A percentile compares a stretch with the other conserved stretches of the same genome.
Conservation (phyloP, 805 yeast genomes). For the Grigorovia humatica region DNA sequence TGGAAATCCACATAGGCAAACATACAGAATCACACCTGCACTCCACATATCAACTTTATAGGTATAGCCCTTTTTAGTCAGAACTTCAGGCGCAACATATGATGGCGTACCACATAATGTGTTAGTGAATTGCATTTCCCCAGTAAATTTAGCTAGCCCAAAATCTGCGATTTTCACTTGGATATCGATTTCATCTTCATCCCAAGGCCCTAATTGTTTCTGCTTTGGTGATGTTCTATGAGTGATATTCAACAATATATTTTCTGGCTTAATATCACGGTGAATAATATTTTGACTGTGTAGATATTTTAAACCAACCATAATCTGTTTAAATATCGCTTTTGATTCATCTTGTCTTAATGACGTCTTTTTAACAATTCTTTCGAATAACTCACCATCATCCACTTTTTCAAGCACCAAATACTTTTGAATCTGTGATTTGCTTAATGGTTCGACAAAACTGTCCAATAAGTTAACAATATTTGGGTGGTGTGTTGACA, state of each 20-base stretch:
- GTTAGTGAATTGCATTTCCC: slow-evolving; percentile 62
- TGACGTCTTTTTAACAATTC: slow-evolving; percentile 56
- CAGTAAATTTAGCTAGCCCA: slow-evolving; percentile 55
- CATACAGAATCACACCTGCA: slow-evolving; percentile 66
- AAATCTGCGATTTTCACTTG: slow-evolving; percentile 74
- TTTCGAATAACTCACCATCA: slow-evolving; percentile 66
- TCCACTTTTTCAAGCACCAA: slow-evolving; percentile 63
- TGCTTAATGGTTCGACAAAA: slow-evolving; percentile 44
- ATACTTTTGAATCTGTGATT: slow-evolving; percentile 36
- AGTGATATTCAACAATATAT: slow-evolving; percentile 43
- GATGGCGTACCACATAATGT: slow-evolving; percentile 84
- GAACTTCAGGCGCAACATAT: slow-evolving; percentile 75
- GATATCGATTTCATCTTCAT: slow-evolving; percentile 46
- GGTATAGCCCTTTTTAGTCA: slow-evolving; percentile 46
- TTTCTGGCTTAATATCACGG: slow-evolving; percentile 74
- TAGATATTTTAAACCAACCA: slow-evolving; percentile 53
- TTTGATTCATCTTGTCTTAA: slow-evolving; percentile 53
- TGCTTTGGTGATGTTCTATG: slow-evolving; percentile 30
- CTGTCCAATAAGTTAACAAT: slow-evolving; percentile 55
- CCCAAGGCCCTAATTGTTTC: slow-evolving; percentile 33
- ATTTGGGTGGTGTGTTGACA: slow-evolving; percentile 58
- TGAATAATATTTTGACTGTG: slow-evolving; percentile 66
- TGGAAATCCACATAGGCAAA: slow-evolving; percentile 75
- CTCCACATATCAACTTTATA: slow-evolving; percentile 77
- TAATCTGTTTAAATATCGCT: slow-evolving; percentile 52